Base-by-base conservation (phyloP, 768 basidiomycete genomes). In the Hericium erinaceus region DNA sequence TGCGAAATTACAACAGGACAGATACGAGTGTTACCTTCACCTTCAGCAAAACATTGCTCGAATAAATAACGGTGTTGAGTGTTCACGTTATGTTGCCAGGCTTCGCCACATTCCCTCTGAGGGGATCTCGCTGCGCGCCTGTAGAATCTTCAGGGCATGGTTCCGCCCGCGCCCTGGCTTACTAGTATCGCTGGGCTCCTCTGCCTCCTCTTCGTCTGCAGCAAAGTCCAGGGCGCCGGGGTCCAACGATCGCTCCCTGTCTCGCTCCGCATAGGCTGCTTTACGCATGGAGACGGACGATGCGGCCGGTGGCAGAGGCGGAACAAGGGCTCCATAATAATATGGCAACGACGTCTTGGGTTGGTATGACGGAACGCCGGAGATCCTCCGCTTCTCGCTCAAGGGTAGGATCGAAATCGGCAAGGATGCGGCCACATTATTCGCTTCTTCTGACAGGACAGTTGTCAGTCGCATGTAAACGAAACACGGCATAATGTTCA, bases 51-150 rank as follows among this genome's bases (percentile, higher is more conserved):
- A 52, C 48, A 18, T 52, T 39, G 51, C 61, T 56, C 54, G 56
- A 55, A 64, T 51, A 57, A 33, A 33, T 33, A 33, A 33, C 33
- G 4, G 33, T 33, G 33, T 8, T 33, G 4, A 33, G 33, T 33
- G 33, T 33, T 33, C 7, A 28, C 49, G 24, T 66, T 59, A 77
- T 40, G 54, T 59, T 20, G 83, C 87, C 64, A 91, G 72, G 73
- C 89, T 91, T 64, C 87, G 77, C 87, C 87, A 91, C 87, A 90
- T 89, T 39, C 87, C 84, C 57, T 77, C 78, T 58, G 77, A 78
- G 2, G 89, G 89, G 24, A 90, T 61, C 68, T 80, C 77, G 61
- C 80, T 85, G 52, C 87, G 78, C 20, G 81, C 80, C 66, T 89
- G 78, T 53, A 91, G 71, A 52, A 92, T 92, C 70, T 76, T 82